A percentile compares a stretch with the other conserved stretches of the same genome.
Evolutionary conservation across 768 basidiomycete genomes (phyloP).

Genomic region (Kwoniella dendrophila): DNA sequence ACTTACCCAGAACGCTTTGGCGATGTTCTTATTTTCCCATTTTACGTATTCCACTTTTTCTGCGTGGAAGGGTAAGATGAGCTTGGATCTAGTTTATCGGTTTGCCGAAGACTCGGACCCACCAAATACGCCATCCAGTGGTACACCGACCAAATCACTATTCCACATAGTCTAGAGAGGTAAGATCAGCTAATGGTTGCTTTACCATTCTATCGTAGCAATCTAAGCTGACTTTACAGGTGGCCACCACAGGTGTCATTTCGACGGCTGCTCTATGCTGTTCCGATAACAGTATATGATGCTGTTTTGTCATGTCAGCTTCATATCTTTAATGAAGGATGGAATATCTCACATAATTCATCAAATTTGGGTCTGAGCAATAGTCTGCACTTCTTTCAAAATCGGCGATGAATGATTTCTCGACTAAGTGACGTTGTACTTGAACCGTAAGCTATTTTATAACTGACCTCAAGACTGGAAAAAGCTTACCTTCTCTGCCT

Average conservation of each 20-base stretch:
- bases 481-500: conserved; percentile 7
- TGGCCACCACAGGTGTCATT: conserved; percentile 29
- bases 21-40: conserved; percentile 42
- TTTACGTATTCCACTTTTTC: conserved; percentile 37
- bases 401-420: conserved; percentile 43
- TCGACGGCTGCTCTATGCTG: conserved; percentile 27
- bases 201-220: neutral
- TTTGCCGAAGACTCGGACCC: neutral
- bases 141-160: conserved; percentile 41
- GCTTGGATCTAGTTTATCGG: neutral
- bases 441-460: neutral
- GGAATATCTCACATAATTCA: conserved; percentile 30
- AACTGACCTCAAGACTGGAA: neutral
- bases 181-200: neutral
- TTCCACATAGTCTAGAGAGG: conserved; percentile 28
- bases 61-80: conserved; percentile 9
- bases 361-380: conserved; percentile 41
- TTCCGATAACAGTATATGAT: conserved; percentile 35
- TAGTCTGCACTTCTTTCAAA: conserved; percentile 37
- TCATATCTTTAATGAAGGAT: neutral
- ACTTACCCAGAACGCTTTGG: conserved; percentile 50
- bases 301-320: conserved; percentile 16
- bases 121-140: conserved; percentile 43
- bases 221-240: conserved; percentile 26
- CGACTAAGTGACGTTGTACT: neutral